A percentile compares a stretch with the other conserved stretches of the same genome.
Evolutionary conservation across 441 rosid genomes (phyloP).

Genomic region (Aleurites moluccanus): DNA sequence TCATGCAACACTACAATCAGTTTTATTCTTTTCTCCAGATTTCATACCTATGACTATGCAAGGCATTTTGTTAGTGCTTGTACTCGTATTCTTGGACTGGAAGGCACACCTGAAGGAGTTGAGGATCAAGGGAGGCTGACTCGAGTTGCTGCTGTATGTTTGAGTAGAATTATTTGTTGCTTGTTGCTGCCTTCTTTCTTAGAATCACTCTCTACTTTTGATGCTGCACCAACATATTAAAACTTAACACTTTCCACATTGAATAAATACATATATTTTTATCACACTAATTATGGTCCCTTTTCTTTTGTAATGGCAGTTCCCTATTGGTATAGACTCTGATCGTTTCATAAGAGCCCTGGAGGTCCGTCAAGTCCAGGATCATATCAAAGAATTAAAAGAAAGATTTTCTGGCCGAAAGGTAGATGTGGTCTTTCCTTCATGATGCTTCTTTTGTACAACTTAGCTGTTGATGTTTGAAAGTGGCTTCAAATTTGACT

Average conservation of each 20-base stretch:
- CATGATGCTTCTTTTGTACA: neutral
- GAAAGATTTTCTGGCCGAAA: slow-evolving; percentile 91
- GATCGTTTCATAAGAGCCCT: slow-evolving; percentile 84
- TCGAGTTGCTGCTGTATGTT: slow-evolving; percentile 94
- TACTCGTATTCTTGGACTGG: slow-evolving; percentile 97
- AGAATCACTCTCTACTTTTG: neutral
- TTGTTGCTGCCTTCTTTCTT: slow-evolving; percentile 23
- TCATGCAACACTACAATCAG: neutral
- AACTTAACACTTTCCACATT: neutral
- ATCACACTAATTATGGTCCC: slow-evolving; percentile 5
- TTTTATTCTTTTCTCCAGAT: slow-evolving; percentile 46
- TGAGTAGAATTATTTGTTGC: slow-evolving; percentile 26
- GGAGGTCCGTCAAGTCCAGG: slow-evolving; percentile 55
- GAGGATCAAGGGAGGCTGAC: slow-evolving; percentile 97
- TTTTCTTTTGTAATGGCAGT: slow-evolving; percentile 47
- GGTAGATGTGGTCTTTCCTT: slow-evolving; percentile 35
- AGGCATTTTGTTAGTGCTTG: slow-evolving; percentile 99
- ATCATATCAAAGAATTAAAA: slow-evolving; percentile 77
- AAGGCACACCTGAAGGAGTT: slow-evolving; percentile 99
- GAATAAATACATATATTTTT: neutral
- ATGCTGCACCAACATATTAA: slow-evolving; percentile 22
- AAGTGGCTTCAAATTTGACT: neutral
- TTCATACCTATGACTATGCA: slow-evolving; percentile 98
- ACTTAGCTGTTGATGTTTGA: neutral
- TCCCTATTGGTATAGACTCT: slow-evolving; percentile 98